Percentiles rank a stretch among this genome's conserved stretches.
Evolutionary conservation across 352 stramenopile genomes (phyloP).

Genomic region (Peronospora destructor): DNA sequence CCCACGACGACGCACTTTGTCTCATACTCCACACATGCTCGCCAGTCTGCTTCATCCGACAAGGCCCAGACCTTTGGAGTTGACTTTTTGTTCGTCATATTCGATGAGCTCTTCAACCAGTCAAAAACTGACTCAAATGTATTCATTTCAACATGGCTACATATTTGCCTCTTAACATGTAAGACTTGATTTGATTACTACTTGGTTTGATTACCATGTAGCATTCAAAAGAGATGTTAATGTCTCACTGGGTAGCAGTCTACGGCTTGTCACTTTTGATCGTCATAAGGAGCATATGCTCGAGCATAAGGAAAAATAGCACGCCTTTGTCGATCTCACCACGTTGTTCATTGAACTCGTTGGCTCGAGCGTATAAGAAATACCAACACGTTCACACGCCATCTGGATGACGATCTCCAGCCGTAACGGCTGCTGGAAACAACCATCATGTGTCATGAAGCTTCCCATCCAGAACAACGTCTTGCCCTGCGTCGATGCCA

Average conservation of each 20-base stretch:
- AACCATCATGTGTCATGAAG: slow-evolving; percentile 61
- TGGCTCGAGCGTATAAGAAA: slow-evolving; percentile 52
- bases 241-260: neutral
- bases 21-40: slow-evolving; percentile 48
- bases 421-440: slow-evolving; percentile 56
- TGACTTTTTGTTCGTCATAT: neutral
- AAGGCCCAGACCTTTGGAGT: neutral
- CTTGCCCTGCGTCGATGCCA: slow-evolving; percentile 38
- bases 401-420: slow-evolving; percentile 44
- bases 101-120: slow-evolving; percentile 13
- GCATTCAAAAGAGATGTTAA: too few relatives aligned
- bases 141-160: neutral
- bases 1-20: slow-evolving; percentile 41
- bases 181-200: too few relatives aligned
- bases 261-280: slow-evolving; percentile 21
- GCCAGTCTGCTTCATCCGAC: slow-evolving; percentile 41
- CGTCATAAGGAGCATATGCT: slow-evolving; percentile 26
- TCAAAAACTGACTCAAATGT: slow-evolving; percentile 5
- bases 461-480: slow-evolving; percentile 61
- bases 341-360: slow-evolving; percentile 59
- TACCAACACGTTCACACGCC: slow-evolving; percentile 35
- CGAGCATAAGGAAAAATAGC: slow-evolving; percentile 54
- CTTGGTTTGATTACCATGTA: too few relatives aligned
- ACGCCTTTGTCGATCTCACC: slow-evolving; percentile 41
- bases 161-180: neutral